These are phyloP conservation scores for Paramicrosporidium saccamoebae DNA, from an alignment of 371 early-diverging fungal genomes.

Conservation along the genomic window DNA sequence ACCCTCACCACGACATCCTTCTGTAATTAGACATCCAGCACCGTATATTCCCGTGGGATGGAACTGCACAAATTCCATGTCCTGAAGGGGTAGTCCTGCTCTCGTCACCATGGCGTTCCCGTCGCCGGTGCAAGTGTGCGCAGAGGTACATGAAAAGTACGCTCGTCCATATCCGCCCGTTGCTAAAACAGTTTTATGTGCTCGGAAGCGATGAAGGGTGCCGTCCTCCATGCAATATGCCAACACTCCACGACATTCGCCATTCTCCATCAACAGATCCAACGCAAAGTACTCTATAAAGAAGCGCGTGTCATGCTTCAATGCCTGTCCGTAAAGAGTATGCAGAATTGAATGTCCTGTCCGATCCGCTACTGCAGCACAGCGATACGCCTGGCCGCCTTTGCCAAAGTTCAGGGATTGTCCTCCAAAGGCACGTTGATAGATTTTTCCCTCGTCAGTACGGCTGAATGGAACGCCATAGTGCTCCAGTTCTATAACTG, in stretches of 20 bases:
- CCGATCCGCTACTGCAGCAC: constrained; percentile 89
- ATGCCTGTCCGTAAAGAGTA: constrained; percentile 83
- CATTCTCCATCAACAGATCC: constrained; percentile 90
- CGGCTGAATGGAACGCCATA: constrained; percentile 90
- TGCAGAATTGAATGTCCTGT: constrained; percentile 92
- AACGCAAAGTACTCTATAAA: constrained; percentile 94
- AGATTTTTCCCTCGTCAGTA: constrained; percentile 82
- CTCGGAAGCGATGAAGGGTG: constrained; percentile 74
- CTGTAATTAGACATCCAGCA: constrained; percentile 86
- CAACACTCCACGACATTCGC: constrained; percentile 77
- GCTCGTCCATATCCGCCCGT: constrained; percentile 95
- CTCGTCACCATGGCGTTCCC: constrained; percentile 82
- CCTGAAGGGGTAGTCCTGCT: constrained; percentile 65
- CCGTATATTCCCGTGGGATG: constrained; percentile 95
- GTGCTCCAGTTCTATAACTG: constrained; percentile 86
- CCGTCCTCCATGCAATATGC: constrained; percentile 92
- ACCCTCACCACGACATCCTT: constrained; percentile 85
- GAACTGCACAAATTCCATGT: constrained; percentile 90
- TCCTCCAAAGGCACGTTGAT: constrained; percentile 92
- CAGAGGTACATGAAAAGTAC: constrained; percentile 89
- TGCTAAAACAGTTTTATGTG: constrained; percentile 89
- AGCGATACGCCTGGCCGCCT: constrained; percentile 89
- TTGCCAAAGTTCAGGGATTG: constrained; percentile 74
- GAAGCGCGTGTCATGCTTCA: constrained; percentile 72
- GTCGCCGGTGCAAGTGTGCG: constrained; percentile 93